Evolutionary conservation across 805 yeast species (phyloP), one percentile per base, ranked within the genome.

Genomic region (Kodamaea kakaduensis): DNA sequence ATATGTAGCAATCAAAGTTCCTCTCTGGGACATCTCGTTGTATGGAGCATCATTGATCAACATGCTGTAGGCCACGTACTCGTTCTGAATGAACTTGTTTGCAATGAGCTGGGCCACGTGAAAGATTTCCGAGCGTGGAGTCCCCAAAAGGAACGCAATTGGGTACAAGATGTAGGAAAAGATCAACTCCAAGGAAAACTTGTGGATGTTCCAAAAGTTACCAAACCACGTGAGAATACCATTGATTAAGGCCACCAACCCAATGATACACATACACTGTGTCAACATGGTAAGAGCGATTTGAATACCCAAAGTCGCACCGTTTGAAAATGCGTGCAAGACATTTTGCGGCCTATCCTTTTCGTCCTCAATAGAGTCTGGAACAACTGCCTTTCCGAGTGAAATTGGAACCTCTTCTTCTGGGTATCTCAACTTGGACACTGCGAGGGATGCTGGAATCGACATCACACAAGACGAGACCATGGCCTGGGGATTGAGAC

Each of bases 391-490:
- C 33, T 58, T 61, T 19, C 78, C 77, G 31, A 63, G 51, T 17
- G 81, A 69, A 30, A 76, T 45, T 3, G 82, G 66, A 42, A 62
- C 69, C 42, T 77, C 82, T 4, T 72, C 67, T 47, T 77, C 84
- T 10, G 84, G 84, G 43, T 57, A 61, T 50, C 83, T 67, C 42
- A 77, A 61, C 47, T 77, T 77, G 10, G 81, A 71, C 15, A 76
- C 73, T 3, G 81, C 80, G 40, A 77, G 58, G 6, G 81, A 71
- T 24, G 79, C 79, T 5, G 84, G 84, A 50, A 77, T 76, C 2
- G 82, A 76, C 84, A 77, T 77, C 35, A 78, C 78, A 63, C 84
- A 78, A 18, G 81, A 72, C n/a, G 80, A 71, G 12, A 77, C 75
- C 49, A 78, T 63, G 5, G 81, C 81, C 45, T 75, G 79, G 2